phyloP scores from a whole-genome alignment of 106 monocot genomes.

The Dioscorea dumetorum region DNA sequence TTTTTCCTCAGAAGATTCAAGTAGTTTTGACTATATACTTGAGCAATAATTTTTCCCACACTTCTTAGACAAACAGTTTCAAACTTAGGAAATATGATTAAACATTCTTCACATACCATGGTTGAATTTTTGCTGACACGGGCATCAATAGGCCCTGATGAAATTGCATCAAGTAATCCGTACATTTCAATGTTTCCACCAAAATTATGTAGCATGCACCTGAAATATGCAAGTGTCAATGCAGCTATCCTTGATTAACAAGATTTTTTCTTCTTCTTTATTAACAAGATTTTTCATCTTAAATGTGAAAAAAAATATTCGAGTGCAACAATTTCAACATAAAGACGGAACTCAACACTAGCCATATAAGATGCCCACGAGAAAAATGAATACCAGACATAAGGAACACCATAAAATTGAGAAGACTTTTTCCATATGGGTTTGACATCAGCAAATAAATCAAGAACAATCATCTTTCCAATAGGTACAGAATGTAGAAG shows the following conservation, averaged over 20 bases:
- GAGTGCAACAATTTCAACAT: too few species aligned
- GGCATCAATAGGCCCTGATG: constrained; percentile 86
- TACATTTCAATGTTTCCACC: constrained; percentile 99
- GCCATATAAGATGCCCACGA: background rate
- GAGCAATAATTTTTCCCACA: too few species aligned
- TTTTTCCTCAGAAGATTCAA: too few species aligned
- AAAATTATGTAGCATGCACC: constrained; percentile 99
- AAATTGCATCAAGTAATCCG: constrained; percentile 79
- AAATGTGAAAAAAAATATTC: too few species aligned
- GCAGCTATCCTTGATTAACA: too few species aligned
- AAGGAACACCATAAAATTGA: constrained; percentile 97
- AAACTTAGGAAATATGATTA: too few species aligned
- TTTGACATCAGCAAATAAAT: constrained; percentile 96
- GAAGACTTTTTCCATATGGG: constrained; percentile 91
- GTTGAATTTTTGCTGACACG: constrained; percentile 72
- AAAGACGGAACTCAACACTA: background rate
- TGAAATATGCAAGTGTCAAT: constrained; percentile 11
- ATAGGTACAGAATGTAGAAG: constrained; percentile 92
- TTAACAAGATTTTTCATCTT: too few species aligned
- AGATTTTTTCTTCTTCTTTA: too few species aligned
- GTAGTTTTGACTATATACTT: too few species aligned
- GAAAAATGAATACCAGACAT: constrained; percentile 62
- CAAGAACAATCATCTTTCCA: constrained; percentile 97
- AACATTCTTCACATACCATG: constrained; percentile 43
- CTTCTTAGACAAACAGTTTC: too few species aligned